Conservation (phyloP, 106 monocot species). For the Ottelia alismoides region DNA sequence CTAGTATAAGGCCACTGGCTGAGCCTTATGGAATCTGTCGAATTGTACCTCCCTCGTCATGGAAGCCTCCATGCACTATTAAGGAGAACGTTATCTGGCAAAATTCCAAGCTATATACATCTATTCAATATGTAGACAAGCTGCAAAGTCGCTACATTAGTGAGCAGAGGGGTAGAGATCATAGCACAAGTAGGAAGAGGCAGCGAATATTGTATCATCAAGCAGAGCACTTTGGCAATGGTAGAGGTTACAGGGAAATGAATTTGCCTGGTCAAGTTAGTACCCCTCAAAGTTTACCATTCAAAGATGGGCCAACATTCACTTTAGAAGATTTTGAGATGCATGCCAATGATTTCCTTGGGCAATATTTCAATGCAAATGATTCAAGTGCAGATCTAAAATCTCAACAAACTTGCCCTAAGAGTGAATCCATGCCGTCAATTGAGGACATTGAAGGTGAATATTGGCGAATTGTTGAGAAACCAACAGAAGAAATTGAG, state of each 20-base stretch:
- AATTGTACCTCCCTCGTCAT: constrained; percentile 81
- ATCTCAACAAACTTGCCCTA: neutral
- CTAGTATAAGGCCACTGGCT: constrained; percentile 51
- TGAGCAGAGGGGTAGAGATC: too few relatives aligned
- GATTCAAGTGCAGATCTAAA: constrained; percentile 5
- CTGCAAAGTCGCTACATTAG: too few relatives aligned
- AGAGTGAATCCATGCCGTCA: constrained; percentile 20
- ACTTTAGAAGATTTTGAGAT: too few relatives aligned
- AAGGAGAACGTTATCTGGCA: constrained; percentile 56
- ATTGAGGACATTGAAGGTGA: constrained; percentile 56
- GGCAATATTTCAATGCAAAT: constrained; percentile 36
- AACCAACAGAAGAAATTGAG: constrained; percentile 26
- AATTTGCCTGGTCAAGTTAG: too few relatives aligned
- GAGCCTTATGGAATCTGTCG: constrained; percentile 93
- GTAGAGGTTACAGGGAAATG: too few relatives aligned
- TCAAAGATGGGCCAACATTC: too few relatives aligned
- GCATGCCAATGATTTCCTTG: constrained; percentile 52
- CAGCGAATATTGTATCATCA: too few relatives aligned
- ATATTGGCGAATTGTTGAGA: constrained; percentile 68
- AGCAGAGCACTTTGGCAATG: too few relatives aligned
- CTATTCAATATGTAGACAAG: too few relatives aligned
- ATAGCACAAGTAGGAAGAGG: too few relatives aligned
- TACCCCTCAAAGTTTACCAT: too few relatives aligned
- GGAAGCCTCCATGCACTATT: constrained; percentile 78
- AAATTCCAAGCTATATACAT: too few relatives aligned